Conservation (phyloP, 495 filamentous ascomycete genomes). For the Xylaria acuta region DNA sequence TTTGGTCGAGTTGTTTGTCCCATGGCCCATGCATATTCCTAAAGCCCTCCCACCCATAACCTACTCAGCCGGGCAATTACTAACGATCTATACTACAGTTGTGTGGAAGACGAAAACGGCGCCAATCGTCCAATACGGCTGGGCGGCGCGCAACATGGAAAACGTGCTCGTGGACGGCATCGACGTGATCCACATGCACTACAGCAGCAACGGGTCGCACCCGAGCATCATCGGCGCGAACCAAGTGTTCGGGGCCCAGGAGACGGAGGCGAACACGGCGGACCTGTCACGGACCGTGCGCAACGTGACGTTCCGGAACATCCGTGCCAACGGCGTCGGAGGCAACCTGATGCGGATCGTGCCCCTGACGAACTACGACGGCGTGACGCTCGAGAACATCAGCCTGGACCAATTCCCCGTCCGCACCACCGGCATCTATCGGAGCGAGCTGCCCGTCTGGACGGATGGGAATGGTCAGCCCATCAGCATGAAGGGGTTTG, state of each 20-base stretch:
- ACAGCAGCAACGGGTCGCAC: constrained; percentile 23
- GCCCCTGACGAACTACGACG: constrained; percentile 25
- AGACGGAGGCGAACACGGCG: background rate
- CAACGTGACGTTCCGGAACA: constrained; percentile 14
- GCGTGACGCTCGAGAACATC: constrained; percentile 23
- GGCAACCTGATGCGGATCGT: constrained; percentile 17
- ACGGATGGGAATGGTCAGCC: background rate
- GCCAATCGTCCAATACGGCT: constrained; percentile 40
- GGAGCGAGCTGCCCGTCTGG: background rate
- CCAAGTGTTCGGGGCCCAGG: background rate
- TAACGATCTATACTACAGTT: background rate
- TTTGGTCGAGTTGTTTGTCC: background rate
- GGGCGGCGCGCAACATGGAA: constrained; percentile 35
- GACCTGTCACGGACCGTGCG: background rate
- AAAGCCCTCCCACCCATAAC: background rate
- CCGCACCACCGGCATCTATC: background rate
- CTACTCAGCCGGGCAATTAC: background rate
- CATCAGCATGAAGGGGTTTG: background rate
- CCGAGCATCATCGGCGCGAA: constrained; percentile 23
- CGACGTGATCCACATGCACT: constrained; percentile 41
- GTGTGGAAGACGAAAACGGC: background rate
- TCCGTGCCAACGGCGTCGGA: constrained; percentile 19
- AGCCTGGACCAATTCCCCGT: constrained; percentile 22
- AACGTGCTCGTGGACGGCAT: constrained; percentile 36
- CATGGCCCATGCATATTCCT: background rate